A percentile compares a stretch with the other conserved stretches of the same genome.
Evolutionary conservation across 1,284 basidiomycete genomes (phyloP).

Genomic region (Trichosporon inkin): DNA sequence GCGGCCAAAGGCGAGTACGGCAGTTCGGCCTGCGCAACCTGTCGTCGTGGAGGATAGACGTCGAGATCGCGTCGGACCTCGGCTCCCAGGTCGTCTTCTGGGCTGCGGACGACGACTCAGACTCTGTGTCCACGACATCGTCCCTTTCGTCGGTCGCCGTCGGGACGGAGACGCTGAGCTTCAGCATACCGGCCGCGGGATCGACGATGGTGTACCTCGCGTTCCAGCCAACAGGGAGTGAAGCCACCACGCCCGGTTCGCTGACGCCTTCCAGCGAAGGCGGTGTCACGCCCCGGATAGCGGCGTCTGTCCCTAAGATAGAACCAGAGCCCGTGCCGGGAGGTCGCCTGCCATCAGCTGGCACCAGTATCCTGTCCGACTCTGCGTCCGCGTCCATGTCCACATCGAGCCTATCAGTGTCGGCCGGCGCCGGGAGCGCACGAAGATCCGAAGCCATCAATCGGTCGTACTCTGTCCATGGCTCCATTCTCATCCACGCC

Average conservation of each 20-base stretch:
- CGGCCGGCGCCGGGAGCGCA: slow-evolving; percentile 10
- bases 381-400: slow-evolving; percentile 1
- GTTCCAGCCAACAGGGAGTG: slow-evolving; percentile 31
- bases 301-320: slow-evolving; percentile 16
- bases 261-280: slow-evolving; percentile 28
- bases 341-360: slow-evolving; percentile 14
- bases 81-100: slow-evolving; percentile 38
- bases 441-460: slow-evolving; percentile 38
- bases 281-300: slow-evolving; percentile 37
- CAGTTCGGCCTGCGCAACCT: slow-evolving; percentile 42
- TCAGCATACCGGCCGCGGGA: slow-evolving; percentile 26
- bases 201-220: slow-evolving; percentile 33
- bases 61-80: slow-evolving; percentile 42
- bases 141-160: slow-evolving; percentile 32
- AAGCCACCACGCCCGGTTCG: slow-evolving; percentile 20
- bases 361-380: slow-evolving; percentile 16
- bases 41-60: slow-evolving; percentile 25
- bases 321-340: slow-evolving; percentile 15
- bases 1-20: slow-evolving; percentile 33
- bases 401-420: slow-evolving; percentile 11
- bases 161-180: slow-evolving; percentile 24
- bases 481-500: slow-evolving; percentile 40
- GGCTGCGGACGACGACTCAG: slow-evolving; percentile 32
- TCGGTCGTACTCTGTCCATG: slow-evolving; percentile 45
- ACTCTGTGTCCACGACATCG: slow-evolving; percentile 22